phyloP scores from a whole-genome alignment of 169 alveolate species.

The Eimeria necatrix region DNA sequence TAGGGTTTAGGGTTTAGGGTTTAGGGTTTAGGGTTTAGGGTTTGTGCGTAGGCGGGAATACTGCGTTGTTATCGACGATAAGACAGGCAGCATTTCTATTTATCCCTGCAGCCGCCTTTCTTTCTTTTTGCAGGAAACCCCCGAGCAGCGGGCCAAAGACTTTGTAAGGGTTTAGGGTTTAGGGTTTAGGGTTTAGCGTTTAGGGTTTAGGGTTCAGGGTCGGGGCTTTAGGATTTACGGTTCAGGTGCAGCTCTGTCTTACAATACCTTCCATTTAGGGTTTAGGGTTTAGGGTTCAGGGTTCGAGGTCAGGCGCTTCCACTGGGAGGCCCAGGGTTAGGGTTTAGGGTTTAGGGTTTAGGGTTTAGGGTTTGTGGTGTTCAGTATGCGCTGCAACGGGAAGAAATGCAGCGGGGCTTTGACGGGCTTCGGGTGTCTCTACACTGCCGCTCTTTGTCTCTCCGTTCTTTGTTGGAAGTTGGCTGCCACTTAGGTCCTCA shows the following conservation, averaged over 20 bases:
- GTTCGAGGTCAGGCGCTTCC: background rate
- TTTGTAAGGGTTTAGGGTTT: slow-evolving; percentile 53
- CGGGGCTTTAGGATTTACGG: background rate
- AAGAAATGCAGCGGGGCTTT: slow-evolving; percentile 14
- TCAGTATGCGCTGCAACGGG: slow-evolving; percentile 22
- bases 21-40: slow-evolving; percentile 11
- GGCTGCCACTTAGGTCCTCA: slow-evolving; percentile 27
- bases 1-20: background rate
- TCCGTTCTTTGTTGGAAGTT: background rate
- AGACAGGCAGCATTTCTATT: background rate
- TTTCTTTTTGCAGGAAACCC: slow-evolving; percentile 37
- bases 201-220: slow-evolving; percentile 2
- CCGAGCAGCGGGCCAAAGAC: slow-evolving; percentile 22
- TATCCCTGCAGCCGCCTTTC: slow-evolving; percentile 42
- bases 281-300: background rate
- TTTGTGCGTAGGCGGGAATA: slow-evolving; percentile 28
- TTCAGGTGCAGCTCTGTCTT: too few species aligned
- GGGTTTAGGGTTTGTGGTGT: too few species aligned
- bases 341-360: too few species aligned
- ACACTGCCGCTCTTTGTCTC: background rate
- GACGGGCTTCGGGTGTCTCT: background rate
- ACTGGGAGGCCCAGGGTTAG: background rate
- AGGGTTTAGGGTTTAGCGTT: slow-evolving; percentile 35
- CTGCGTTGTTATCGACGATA: slow-evolving; percentile 21
- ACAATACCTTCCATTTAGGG: slow-evolving; percentile 38